Percentiles rank a stretch among this genome's conserved stretches.
Conservation (phyloP, 2,329 filamentous ascomycete species). For the Didymella exigua region DNA sequence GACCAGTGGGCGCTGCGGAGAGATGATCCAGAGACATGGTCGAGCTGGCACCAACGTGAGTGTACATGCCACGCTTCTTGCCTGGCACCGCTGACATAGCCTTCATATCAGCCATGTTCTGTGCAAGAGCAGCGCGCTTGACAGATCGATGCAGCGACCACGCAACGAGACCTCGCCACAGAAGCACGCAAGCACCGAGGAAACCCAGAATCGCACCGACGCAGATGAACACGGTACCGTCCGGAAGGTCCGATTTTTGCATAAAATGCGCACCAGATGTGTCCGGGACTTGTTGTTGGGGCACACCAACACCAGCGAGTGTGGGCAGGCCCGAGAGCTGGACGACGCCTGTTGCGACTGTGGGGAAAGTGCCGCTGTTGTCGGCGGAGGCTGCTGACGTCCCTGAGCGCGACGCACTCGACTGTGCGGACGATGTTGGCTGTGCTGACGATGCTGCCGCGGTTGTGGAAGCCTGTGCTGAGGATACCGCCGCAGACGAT, state of each 20-base stretch:
- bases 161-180: constrained; percentile 86
- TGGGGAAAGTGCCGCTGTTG: constrained; percentile 17
- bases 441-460: constrained; percentile 24
- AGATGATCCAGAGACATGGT: constrained; percentile 62
- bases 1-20: constrained; percentile 43
- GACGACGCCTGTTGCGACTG: constrained; percentile 29
- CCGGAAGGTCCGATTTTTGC: constrained; percentile 81
- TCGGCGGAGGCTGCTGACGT: constrained; percentile 15
- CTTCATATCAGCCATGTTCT: constrained; percentile 73
- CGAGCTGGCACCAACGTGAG: constrained; percentile 56
- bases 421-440: constrained; percentile 30
- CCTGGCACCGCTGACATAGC: constrained; percentile 55
- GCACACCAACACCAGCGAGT: constrained; percentile 63
- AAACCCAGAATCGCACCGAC: constrained; percentile 88
- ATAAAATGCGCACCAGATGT: constrained; percentile 88
- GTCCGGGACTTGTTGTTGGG: constrained; percentile 77
- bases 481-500: constrained; percentile 26
- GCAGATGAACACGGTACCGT: constrained; percentile 95
- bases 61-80: constrained; percentile 50
- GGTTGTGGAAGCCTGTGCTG: constrained; percentile 19
- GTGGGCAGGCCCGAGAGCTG: constrained; percentile 56
- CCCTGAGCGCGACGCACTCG: constrained; percentile 9
- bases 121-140: constrained; percentile 78
- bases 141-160: constrained; percentile 93
- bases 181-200: constrained; percentile 78